Conservation (phyloP, 2,329 filamentous ascomycete genomes). For the Capronia coronata region DNA sequence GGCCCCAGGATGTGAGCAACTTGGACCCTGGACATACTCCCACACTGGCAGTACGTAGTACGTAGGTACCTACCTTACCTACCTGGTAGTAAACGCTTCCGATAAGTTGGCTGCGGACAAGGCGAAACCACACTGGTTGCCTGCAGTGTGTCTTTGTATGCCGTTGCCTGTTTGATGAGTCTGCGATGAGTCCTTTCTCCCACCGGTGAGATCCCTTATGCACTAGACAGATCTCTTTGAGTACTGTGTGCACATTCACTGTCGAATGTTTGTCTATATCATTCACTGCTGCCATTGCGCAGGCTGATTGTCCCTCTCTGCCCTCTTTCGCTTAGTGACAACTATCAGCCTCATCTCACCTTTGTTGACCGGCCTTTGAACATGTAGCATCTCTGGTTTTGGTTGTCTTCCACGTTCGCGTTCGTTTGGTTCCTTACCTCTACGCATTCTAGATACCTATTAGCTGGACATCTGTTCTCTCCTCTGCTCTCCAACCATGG, state of each 20-base stretch:
- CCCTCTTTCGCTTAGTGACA: neutral
- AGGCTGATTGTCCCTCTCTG: neutral
- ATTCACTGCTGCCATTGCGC: neutral
- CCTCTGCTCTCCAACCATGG: conserved; percentile 14
- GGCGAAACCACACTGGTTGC: neutral
- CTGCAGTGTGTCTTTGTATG: neutral
- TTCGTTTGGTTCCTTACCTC: neutral
- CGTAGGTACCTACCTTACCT: too few relatives aligned
- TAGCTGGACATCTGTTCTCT: neutral
- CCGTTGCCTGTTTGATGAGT: neutral
- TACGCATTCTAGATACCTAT: neutral
- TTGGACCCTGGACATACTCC: too few relatives aligned
- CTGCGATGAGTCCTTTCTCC: neutral
- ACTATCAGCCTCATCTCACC: neutral
- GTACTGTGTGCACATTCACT: neutral
- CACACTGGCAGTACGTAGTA: too few relatives aligned
- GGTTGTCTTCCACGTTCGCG: neutral
- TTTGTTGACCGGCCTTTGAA: neutral
- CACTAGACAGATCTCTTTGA: neutral
- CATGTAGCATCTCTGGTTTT: conserved; percentile 3
- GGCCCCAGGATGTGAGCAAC: too few relatives aligned
- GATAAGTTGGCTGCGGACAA: neutral
- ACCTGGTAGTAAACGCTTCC: too few relatives aligned
- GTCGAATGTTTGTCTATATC: neutral
- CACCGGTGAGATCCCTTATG: neutral